phyloP scores from a whole-genome alignment of 768 basidiomycete species.

The Mycena amicta region DNA sequence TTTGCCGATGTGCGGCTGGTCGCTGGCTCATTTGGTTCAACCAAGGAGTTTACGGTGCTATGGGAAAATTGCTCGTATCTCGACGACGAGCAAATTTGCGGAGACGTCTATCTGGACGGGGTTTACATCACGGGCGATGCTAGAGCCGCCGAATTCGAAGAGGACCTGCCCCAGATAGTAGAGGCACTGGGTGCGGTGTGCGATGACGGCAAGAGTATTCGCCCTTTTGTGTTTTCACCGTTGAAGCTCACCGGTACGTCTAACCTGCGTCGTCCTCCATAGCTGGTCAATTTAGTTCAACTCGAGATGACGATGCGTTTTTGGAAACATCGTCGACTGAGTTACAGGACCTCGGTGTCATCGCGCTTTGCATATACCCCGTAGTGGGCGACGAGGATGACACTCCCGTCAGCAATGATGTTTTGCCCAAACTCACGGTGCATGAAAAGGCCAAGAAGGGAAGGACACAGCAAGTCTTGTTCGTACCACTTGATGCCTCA shows the following conservation, averaged over 20 bases:
- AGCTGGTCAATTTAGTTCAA: neutral
- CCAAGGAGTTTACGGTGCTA: constrained; percentile 10
- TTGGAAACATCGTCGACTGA: too few species aligned
- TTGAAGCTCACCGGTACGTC: constrained; percentile 13
- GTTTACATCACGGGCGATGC: neutral
- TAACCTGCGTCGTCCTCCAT: neutral
- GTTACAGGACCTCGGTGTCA: constrained; percentile 13
- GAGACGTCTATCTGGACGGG: constrained; percentile 14
- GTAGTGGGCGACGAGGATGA: constrained; percentile 1
- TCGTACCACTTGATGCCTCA: neutral
- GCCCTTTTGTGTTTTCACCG: constrained; percentile 15
- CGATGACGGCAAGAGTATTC: constrained; percentile 6
- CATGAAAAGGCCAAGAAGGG: constrained; percentile 18
- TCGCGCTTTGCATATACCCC: constrained; percentile 12
- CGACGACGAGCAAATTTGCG: constrained; percentile 8
- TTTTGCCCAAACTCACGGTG: constrained; percentile 7
- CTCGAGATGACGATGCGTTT: constrained; percentile 14
- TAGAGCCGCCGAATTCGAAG: constrained; percentile 12
- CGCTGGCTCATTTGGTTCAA: too few species aligned
- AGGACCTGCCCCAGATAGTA: constrained; percentile 4
- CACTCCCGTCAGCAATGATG: neutral
- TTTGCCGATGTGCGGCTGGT: too few species aligned
- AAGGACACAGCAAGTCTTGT: constrained; percentile 19
- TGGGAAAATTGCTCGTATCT: constrained; percentile 15
- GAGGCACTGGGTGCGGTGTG: constrained; percentile 10